Conservation (phyloP, 257 asterid species). For the Ehretia macrophylla region DNA sequence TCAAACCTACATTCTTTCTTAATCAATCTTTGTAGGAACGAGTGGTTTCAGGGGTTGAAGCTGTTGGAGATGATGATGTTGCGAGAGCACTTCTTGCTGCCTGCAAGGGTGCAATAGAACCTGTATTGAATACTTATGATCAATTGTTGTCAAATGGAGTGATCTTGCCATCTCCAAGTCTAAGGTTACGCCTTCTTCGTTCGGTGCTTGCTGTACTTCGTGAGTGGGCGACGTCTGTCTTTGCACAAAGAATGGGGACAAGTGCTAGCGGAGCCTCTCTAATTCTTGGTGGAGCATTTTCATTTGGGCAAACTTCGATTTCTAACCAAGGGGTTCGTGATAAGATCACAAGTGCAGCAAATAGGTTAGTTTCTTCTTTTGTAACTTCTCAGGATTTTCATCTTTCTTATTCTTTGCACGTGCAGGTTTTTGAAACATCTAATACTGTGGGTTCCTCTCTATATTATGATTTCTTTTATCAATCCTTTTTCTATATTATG, state of each 20-base stretch:
- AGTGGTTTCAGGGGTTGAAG: constrained; percentile 63
- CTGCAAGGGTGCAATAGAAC: constrained; percentile 84
- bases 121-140: constrained; percentile 77
- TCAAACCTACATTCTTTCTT: not conserved
- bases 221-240: constrained; percentile 78
- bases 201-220: constrained; percentile 79
- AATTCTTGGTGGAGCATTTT: constrained; percentile 67
- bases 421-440: no score
- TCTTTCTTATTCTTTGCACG: not conserved
- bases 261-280: constrained; percentile 79
- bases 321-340: constrained; percentile 78
- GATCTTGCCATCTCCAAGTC: constrained; percentile 57
- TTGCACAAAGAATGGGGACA: constrained; percentile 75
- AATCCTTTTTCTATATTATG: not conserved
- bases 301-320: constrained; percentile 50
- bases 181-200: constrained; percentile 76
- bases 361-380: constrained; percentile 41
- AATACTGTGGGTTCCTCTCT: no score
- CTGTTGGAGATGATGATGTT: constrained; percentile 86
- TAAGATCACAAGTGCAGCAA: constrained; percentile 80
- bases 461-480: no score
- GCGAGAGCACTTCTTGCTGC: constrained; percentile 87
- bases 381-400: not conserved
- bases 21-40: constrained; percentile 53
- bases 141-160: constrained; percentile 76